A percentile compares a stretch with the other conserved stretches of the same genome.
phyloP scores from a whole-genome alignment of 2,329 filamentous ascomycete species.

The Anisogramma anomala region DNA sequence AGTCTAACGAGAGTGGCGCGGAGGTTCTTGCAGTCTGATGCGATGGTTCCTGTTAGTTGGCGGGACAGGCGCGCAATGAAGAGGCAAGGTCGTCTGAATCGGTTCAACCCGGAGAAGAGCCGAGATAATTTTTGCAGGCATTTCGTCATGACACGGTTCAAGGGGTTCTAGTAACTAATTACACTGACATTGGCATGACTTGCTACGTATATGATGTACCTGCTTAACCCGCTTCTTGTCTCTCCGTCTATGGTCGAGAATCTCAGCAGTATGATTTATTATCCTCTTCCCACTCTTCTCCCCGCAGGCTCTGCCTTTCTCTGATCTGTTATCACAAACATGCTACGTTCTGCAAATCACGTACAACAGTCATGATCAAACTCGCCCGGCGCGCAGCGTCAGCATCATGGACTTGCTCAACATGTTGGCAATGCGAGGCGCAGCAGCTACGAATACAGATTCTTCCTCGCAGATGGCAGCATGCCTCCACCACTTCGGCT shows the following conservation, averaged over 20 bases:
- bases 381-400: slow-evolving; percentile 22
- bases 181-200: too few relatives aligned
- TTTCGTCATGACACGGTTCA: background rate
- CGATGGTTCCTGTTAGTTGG: background rate
- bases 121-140: background rate
- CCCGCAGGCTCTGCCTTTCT: background rate
- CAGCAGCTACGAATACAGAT: slow-evolving; percentile 15
- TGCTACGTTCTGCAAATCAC: background rate
- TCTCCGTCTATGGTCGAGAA: too few relatives aligned
- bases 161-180: too few relatives aligned
- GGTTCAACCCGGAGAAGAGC: slow-evolving; percentile 15
- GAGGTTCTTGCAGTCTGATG: slow-evolving; percentile 10
- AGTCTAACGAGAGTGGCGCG: slow-evolving; percentile 2
- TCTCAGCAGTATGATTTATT: too few relatives aligned
- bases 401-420: slow-evolving; percentile 47
- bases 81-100: slow-evolving; percentile 1
- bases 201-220: too few relatives aligned
- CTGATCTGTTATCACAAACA: background rate
- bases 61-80: background rate
- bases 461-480: slow-evolving; percentile 7
- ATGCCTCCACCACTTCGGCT: slow-evolving; percentile 1
- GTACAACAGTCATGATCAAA: slow-evolving; percentile 26
- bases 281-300: background rate
- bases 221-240: too few relatives aligned
- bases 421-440: slow-evolving; percentile 37